Evolutionary conservation across 257 asterid genomes (phyloP).

Genomic region (Agastache rugosa): DNA sequence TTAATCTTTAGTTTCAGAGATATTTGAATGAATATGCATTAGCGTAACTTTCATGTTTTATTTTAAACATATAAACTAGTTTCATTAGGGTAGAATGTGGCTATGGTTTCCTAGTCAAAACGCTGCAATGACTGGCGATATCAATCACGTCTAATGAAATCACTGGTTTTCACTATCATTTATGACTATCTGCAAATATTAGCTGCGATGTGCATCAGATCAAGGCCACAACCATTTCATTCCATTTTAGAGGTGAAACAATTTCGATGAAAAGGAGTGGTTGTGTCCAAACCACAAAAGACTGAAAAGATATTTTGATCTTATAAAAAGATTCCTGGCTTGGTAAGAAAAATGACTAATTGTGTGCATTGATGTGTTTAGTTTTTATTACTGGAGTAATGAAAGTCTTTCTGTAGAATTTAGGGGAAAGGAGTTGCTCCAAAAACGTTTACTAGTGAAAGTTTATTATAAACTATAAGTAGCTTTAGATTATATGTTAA

Average conservation of each 20-base stretch:
- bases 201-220: not conserved
- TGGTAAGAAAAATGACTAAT: not conserved
- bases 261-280: not conserved
- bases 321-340: not conserved
- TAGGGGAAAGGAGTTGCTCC: not conserved
- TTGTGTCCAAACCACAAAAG: constrained; percentile 16
- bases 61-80: not conserved
- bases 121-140: constrained; percentile 22
- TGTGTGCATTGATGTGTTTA: not conserved
- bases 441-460: not conserved
- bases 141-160: constrained; percentile 21
- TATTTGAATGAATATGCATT: constrained; percentile 13
- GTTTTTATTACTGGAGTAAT: not conserved
- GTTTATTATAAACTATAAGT: not conserved
- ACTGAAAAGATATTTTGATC: not conserved
- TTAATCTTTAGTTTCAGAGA: constrained; percentile 7
- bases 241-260: not conserved
- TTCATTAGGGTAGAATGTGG: constrained; percentile 14
- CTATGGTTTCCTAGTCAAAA: constrained; percentile 2
- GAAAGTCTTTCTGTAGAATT: not conserved
- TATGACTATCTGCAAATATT: not conserved
- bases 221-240: constrained; percentile 20
- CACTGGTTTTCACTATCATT: constrained; percentile 9
- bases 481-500: not conserved
- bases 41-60: constrained; percentile 4